Conservation (phyloP, 805 yeast genomes). For the Sugiyamaella valdiviana region DNA sequence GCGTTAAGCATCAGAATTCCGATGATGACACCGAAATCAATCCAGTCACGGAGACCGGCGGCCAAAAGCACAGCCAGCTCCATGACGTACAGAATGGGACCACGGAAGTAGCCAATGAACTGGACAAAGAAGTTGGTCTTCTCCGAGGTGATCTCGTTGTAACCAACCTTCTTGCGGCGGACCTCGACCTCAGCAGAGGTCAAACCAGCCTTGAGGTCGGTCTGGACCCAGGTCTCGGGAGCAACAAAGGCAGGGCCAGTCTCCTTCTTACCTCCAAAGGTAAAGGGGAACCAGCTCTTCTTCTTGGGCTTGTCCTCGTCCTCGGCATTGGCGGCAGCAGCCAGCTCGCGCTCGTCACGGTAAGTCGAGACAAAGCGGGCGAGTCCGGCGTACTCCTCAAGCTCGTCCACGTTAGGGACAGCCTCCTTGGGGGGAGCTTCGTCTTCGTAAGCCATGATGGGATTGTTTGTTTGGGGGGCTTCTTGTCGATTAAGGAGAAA, state of each 20-base stretch:
- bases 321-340: conserved; percentile 44
- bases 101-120: conserved; percentile 80
- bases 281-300: conserved; percentile 58
- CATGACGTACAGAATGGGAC: conserved; percentile 95
- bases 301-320: conserved; percentile 55
- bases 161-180: conserved; percentile 88
- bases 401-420: conserved; percentile 43
- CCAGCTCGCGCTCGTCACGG: conserved; percentile 38
- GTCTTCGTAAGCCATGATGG: conserved; percentile 7
- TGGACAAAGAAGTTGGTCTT: conserved; percentile 70
- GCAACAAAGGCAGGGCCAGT: conserved; percentile 39
- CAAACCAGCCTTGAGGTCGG: conserved; percentile 75
- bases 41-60: conserved; percentile 97
- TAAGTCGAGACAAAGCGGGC: conserved; percentile 33
- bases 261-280: conserved; percentile 44
- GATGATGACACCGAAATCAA: conserved; percentile 95
- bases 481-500: background rate
- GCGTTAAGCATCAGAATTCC: conserved; percentile 85
- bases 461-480: background rate
- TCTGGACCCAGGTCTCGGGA: conserved; percentile 76
- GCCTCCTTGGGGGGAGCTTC: conserved; percentile 42
- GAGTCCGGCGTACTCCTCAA: conserved; percentile 34
- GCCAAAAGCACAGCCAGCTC: conserved; percentile 92
- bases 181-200: conserved; percentile 64
- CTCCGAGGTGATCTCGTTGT: conserved; percentile 85